These are phyloP conservation scores for Plasmodium malariae DNA, from an alignment of 169 alveolate genomes.

Conservation along the genomic window DNA sequence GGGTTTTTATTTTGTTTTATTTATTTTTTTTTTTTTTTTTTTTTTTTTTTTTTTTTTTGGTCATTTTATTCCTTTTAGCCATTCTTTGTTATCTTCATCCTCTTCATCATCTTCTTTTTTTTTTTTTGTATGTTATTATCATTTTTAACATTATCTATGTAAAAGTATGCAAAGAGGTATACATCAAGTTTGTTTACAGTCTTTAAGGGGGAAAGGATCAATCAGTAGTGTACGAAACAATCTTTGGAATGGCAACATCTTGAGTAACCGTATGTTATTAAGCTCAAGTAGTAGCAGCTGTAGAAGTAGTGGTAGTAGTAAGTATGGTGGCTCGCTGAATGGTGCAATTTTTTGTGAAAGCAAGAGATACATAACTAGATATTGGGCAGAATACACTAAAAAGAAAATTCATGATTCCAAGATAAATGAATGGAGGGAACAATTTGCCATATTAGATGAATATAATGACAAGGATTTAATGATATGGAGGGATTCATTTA, in stretches of 20 bases:
- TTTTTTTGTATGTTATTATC: not conserved
- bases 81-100: not conserved
- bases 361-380: constrained; percentile 25
- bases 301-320: too few relatives aligned
- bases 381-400: constrained; percentile 71
- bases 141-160: not conserved
- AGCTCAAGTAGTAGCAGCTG: not conserved
- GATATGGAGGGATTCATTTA: constrained; percentile 79
- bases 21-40: not conserved
- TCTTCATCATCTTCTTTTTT: not conserved
- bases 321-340: too few relatives aligned
- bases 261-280: not conserved
- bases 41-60: not conserved
- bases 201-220: not conserved
- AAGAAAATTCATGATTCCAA: constrained; percentile 73
- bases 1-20: too few relatives aligned
- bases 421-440: constrained; percentile 75
- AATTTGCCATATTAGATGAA: constrained; percentile 42
- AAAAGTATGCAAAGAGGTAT: constrained; percentile 28
- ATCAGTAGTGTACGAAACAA: not conserved
- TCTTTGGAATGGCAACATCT: not conserved
- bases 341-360: not conserved
- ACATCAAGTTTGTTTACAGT: constrained; percentile 4
- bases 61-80: not conserved
- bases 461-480: constrained; percentile 71